These are phyloP conservation scores for Gastrodia elata DNA, from an alignment of 106 monocot genomes.

Conservation along the genomic window DNA sequence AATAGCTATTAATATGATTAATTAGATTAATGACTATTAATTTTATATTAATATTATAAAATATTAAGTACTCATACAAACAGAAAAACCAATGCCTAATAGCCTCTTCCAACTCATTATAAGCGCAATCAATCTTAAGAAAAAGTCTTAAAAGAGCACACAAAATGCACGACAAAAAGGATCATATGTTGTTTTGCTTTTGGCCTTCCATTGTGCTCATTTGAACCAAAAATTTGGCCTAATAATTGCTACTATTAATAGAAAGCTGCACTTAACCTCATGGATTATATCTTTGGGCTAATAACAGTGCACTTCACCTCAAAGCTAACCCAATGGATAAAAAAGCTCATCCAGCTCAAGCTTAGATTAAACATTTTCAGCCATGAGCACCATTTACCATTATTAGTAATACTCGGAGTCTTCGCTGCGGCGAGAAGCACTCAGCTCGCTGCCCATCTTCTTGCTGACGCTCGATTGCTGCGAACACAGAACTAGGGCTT, in stretches of 20 bases:
- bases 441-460: constrained; percentile 24
- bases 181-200: not conserved
- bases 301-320: no score
- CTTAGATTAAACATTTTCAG: no score
- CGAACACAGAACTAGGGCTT: constrained; percentile 46
- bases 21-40: no score
- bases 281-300: no score
- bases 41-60: no score
- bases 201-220: not conserved
- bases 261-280: no score
- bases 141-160: not conserved
- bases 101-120: not conserved
- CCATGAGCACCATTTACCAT: no score
- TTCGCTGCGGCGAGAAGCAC: constrained; percentile 45
- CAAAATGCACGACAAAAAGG: not conserved
- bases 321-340: not conserved
- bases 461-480: constrained; percentile 39
- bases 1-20: no score
- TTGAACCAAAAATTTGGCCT: no score
- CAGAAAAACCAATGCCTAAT: not conserved
- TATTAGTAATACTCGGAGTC: constrained; percentile 50
- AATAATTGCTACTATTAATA: no score
- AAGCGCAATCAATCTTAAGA: not conserved
- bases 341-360: no score
- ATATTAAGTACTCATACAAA: no score